These are phyloP conservation scores for Arthrobotrys megalospora DNA, from an alignment of 2,329 filamentous ascomycete species.

Conservation along the genomic window DNA sequence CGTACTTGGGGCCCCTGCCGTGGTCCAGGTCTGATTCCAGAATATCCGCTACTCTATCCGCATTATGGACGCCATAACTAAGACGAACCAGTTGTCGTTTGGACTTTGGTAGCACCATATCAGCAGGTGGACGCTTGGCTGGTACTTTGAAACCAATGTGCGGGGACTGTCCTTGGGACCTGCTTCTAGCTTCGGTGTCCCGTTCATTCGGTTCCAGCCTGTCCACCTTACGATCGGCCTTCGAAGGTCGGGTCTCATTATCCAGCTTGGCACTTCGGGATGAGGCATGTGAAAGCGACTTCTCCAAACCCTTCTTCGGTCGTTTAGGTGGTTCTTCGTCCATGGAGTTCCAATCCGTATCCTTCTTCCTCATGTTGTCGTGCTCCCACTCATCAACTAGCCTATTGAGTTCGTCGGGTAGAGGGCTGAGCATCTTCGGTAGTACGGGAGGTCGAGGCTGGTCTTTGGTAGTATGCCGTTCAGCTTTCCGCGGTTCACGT, in stretches of 20 bases:
- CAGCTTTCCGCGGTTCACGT: slow-evolving; percentile 32
- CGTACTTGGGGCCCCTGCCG: slow-evolving; percentile 36
- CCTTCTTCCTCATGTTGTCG: slow-evolving; percentile 31
- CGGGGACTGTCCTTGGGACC: slow-evolving; percentile 40
- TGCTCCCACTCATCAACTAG: slow-evolving; percentile 55
- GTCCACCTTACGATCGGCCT: slow-evolving; percentile 35
- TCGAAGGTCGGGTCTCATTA: slow-evolving; percentile 27
- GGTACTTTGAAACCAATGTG: slow-evolving; percentile 49
- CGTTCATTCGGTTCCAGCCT: slow-evolving; percentile 18
- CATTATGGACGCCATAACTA: slow-evolving; percentile 42
- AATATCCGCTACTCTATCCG: slow-evolving; percentile 41
- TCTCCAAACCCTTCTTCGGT: slow-evolving; percentile 23
- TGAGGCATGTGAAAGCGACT: slow-evolving; percentile 16
- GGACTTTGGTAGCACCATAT: slow-evolving; percentile 21
- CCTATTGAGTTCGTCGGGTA: slow-evolving; percentile 52
- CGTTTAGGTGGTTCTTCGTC: slow-evolving; percentile 44
- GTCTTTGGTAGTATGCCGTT: slow-evolving; percentile 30
- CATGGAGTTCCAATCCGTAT: slow-evolving; percentile 31
- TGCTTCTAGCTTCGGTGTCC: slow-evolving; percentile 33
- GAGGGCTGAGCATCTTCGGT: slow-evolving; percentile 53
- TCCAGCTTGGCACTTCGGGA: slow-evolving; percentile 15
- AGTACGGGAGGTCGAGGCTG: slow-evolving; percentile 15
- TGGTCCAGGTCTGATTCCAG: slow-evolving; percentile 50
- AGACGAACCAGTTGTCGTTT: slow-evolving; percentile 47
- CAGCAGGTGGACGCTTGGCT: slow-evolving; percentile 45